Evolutionary conservation across 2,329 filamentous ascomycete genomes (phyloP), one percentile per base, ranked within the genome.

Genomic region (Ceratocystis variospora): DNA sequence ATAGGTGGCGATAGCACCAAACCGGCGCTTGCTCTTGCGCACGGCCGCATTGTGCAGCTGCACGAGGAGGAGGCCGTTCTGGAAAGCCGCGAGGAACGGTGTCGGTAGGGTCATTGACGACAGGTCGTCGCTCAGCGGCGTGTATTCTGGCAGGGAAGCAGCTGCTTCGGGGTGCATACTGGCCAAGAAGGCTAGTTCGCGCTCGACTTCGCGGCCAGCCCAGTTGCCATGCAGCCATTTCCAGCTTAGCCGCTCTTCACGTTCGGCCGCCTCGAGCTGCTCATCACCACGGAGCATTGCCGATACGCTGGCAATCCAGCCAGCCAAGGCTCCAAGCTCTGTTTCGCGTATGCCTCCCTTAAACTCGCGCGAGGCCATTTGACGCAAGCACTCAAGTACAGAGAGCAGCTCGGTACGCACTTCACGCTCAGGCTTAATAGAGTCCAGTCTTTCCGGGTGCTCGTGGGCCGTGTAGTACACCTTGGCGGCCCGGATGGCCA

Each of bases 381-480:
- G 86, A 76, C 96, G 96, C 65, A 99, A 78, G 2, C 95, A 87
- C 71, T 99, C 94, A 75, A 99, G 86, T 53, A 96, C 89, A 66
- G 85, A 83, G 50, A 96, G 83, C 7, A 97, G 79, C 71, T 97
- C 93, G 63, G 87, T 81, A 53, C 94, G 86, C 61, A 99, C 87
- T 70, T 88, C 83, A 69, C 87, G 89, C 75, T 99, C 94, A 0
- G 90, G 86, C 75, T 90, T 92, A 76, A 97, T 95, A 33, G 87
- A 79, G 72, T 94, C 90, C 19, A 97, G 79, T 46, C 89, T 86
- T 71, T 94, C 87, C 1, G 92, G 90, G 64, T 92, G 82, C 72
- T 95, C 89, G 73, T 97, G 94, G 3, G 90, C 84, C 0, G 92
- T 96, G 76, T 99, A 97, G 77, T 97, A 99, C 72, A 95, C 87